phyloP scores from a whole-genome alignment of 257 asterid genomes.

The Osmanthus fragrans region DNA sequence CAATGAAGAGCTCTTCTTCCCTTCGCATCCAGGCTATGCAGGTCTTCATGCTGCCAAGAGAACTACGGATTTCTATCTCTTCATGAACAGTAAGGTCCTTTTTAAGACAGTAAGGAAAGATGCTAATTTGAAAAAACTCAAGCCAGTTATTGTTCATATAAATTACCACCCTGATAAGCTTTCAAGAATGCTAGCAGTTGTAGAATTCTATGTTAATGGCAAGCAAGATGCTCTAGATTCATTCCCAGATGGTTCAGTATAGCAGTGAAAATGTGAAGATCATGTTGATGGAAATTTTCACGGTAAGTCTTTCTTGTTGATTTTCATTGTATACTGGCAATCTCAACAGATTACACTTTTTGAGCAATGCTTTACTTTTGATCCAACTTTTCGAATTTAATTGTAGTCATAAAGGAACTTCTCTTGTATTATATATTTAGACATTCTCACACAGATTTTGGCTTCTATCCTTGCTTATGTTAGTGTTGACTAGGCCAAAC shows the following conservation, averaged over 20 bases:
- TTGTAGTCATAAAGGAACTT: background rate
- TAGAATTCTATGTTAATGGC: constrained; percentile 71
- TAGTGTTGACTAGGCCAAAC: background rate
- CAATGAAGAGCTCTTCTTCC: constrained; percentile 76
- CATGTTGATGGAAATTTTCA: too few relatives aligned
- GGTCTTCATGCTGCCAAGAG: constrained; percentile 81
- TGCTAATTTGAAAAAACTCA: constrained; percentile 49
- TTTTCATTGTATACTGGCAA: too few relatives aligned
- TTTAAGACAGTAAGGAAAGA: constrained; percentile 74
- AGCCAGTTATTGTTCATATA: constrained; percentile 73
- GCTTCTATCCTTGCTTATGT: background rate
- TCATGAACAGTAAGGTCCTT: constrained; percentile 88
- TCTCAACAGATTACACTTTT: constrained; percentile 6
- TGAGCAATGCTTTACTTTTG: background rate
- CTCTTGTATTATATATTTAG: background rate
- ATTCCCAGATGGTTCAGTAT: constrained; percentile 73
- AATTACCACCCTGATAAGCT: constrained; percentile 81
- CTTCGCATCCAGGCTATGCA: constrained; percentile 73
- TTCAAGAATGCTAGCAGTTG: constrained; percentile 73
- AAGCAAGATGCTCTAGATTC: constrained; percentile 69
- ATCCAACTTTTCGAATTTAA: background rate
- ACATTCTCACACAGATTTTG: background rate
- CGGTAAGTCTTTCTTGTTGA: too few relatives aligned
- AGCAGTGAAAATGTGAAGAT: constrained; percentile 18
- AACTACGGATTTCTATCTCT: constrained; percentile 69